A percentile compares a stretch with the other conserved stretches of the same genome.
Conservation (phyloP, 1,284 basidiomycete genomes). For the Termitomyces sp. region DNA sequence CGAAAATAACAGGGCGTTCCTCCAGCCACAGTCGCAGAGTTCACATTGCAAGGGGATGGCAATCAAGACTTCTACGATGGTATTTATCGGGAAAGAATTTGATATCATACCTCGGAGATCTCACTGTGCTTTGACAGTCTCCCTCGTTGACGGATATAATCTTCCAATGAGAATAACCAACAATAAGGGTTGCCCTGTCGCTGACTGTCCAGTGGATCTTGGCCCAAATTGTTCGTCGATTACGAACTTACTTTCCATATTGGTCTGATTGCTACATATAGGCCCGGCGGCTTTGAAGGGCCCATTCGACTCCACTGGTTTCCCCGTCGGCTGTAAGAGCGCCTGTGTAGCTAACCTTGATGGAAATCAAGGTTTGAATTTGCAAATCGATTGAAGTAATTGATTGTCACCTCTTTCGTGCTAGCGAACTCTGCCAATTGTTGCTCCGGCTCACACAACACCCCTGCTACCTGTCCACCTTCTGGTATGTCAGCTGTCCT, state of each 20-base stretch:
- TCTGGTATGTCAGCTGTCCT: slow-evolving; percentile 28
- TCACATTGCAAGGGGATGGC: slow-evolving; percentile 39
- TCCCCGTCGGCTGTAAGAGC: slow-evolving; percentile 57
- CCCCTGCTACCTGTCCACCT: slow-evolving; percentile 45
- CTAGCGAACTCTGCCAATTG: slow-evolving; percentile 45
- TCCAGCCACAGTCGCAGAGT: slow-evolving; percentile 59
- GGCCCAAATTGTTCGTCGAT: slow-evolving; percentile 37
- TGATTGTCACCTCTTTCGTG: slow-evolving; percentile 1
- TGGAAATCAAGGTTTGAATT: slow-evolving; percentile 34
- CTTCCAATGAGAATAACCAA: slow-evolving; percentile 52
- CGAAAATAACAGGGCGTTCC: slow-evolving; percentile 44
- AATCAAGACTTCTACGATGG: slow-evolving; percentile 46
- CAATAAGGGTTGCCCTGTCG: slow-evolving; percentile 44
- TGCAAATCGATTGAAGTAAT: background rate
- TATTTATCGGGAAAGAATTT: slow-evolving; percentile 15
- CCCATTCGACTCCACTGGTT: slow-evolving; percentile 49
- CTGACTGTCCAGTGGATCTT: slow-evolving; percentile 52
- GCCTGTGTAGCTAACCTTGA: slow-evolving; percentile 54
- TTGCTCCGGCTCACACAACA: slow-evolving; percentile 49
- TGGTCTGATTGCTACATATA: slow-evolving; percentile 24
- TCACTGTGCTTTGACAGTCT: slow-evolving; percentile 27
- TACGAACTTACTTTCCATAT: background rate
- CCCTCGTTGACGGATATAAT: slow-evolving; percentile 57
- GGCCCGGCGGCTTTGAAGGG: slow-evolving; percentile 50
- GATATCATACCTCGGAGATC: background rate